Evolutionary conservation across 768 basidiomycete genomes (phyloP).

Genomic region (Coprinopsis cinerea): DNA sequence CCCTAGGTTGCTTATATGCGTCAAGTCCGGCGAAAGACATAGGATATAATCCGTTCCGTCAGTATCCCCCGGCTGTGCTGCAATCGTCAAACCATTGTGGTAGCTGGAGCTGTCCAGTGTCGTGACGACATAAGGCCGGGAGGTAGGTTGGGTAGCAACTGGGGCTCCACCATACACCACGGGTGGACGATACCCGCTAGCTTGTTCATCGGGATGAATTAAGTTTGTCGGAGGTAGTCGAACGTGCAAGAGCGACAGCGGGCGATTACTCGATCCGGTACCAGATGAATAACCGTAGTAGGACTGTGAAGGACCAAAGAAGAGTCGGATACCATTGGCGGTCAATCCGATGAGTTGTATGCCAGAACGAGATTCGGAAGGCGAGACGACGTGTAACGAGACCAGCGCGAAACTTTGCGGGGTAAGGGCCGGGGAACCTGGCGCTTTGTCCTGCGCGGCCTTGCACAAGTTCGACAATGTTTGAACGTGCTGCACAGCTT

Average conservation of each 20-base stretch:
- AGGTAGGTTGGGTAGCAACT: slow-evolving; percentile 35
- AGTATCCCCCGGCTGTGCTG: slow-evolving; percentile 68
- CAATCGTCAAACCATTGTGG: slow-evolving; percentile 58
- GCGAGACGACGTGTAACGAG: slow-evolving; percentile 62
- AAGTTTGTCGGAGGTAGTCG: slow-evolving; percentile 73
- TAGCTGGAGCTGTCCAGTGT: slow-evolving; percentile 61
- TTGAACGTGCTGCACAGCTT: slow-evolving; percentile 64
- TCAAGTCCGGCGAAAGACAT: slow-evolving; percentile 71
- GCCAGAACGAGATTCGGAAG: slow-evolving; percentile 59
- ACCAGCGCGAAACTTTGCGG: slow-evolving; percentile 67
- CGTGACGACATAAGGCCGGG: slow-evolving; percentile 55
- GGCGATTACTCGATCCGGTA: slow-evolving; percentile 28
- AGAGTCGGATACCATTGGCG: slow-evolving; percentile 76
- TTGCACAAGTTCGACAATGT: slow-evolving; percentile 72
- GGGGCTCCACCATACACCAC: slow-evolving; percentile 46
- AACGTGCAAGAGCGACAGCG: slow-evolving; percentile 70
- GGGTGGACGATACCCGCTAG: slow-evolving; percentile 41
- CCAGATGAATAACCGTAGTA: slow-evolving; percentile 45
- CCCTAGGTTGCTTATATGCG: slow-evolving; percentile 63
- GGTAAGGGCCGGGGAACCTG: slow-evolving; percentile 66
- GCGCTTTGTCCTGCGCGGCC: slow-evolving; percentile 73
- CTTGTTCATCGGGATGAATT: slow-evolving; percentile 70
- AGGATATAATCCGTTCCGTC: slow-evolving; percentile 72
- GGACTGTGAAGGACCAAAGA: slow-evolving; percentile 58
- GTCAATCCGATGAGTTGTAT: slow-evolving; percentile 81